Conservation (phyloP, 1,284 basidiomycete genomes). For the Fomitiporia mediterranea region DNA sequence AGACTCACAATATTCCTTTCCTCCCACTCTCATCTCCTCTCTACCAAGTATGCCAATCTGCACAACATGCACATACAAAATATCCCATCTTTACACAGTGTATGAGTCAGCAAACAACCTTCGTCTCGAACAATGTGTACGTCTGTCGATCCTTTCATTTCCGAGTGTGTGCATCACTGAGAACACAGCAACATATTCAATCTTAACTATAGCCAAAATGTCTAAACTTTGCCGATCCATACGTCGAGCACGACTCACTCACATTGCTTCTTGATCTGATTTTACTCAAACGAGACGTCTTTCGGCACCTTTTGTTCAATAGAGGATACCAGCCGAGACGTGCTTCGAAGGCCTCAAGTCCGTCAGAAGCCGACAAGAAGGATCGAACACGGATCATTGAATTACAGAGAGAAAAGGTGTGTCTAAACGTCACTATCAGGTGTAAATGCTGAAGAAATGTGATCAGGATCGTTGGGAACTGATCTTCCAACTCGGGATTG, state of each 20-base stretch:
- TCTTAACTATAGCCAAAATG: slow-evolving; percentile 48
- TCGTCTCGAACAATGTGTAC: slow-evolving; percentile 74
- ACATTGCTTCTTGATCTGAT: slow-evolving; percentile 82
- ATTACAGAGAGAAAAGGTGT: slow-evolving; percentile 2
- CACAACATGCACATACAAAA: slow-evolving; percentile 43
- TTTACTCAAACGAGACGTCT: slow-evolving; percentile 82
- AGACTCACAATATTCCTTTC: neutral
- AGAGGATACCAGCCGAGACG: slow-evolving; percentile 56
- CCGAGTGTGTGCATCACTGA: neutral
- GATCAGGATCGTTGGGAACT: slow-evolving; percentile 51
- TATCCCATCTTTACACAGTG: slow-evolving; percentile 75
- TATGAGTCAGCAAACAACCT: slow-evolving; percentile 83
- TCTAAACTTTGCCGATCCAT: slow-evolving; percentile 77
- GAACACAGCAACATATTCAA: slow-evolving; percentile 8
- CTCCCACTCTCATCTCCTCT: neutral
- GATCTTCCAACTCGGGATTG: slow-evolving; percentile 51
- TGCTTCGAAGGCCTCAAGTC: slow-evolving; percentile 14
- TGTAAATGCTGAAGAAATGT: neutral
- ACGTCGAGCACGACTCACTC: slow-evolving; percentile 82
- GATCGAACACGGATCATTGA: slow-evolving; percentile 2
- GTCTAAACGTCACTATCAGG: neutral
- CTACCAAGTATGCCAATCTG: slow-evolving; percentile 18
- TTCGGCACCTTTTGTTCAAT: slow-evolving; percentile 88
- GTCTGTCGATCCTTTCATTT: slow-evolving; percentile 29
- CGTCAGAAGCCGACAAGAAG: slow-evolving; percentile 20